Conservation (phyloP, 371 early-diverging fungal genomes). For the Umbelopsis sp. region DNA sequence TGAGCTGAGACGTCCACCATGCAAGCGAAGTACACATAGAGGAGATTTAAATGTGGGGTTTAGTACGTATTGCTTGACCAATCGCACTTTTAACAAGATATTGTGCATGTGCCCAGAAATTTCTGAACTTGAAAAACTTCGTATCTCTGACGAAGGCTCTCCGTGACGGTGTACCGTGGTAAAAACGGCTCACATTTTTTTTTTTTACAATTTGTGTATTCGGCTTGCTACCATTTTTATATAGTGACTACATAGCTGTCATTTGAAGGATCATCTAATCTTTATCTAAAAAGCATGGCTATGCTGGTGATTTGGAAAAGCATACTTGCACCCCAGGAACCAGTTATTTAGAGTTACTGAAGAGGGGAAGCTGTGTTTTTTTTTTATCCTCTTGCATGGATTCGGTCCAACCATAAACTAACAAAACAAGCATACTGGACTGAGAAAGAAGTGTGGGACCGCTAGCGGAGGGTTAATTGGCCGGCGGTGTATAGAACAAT, state of each 20-base stretch:
- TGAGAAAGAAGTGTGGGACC: not conserved
- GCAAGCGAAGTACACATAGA: not conserved
- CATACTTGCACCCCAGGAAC: no score
- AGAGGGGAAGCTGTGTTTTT: not conserved
- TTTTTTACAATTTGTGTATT: not conserved
- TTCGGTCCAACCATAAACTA: not conserved
- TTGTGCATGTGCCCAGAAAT: conserved; percentile 6
- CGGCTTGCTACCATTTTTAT: conserved; percentile 11
- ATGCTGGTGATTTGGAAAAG: no score
- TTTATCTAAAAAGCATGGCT: no score
- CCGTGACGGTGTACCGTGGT: conserved; percentile 3
- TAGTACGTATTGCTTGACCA: conserved; percentile 9
- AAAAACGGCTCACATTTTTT: not conserved
- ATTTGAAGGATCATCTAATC: no score
- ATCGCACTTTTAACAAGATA: not conserved
- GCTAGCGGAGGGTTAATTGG: not conserved
- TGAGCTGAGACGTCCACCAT: not conserved
- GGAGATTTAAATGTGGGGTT: conserved; percentile 19
- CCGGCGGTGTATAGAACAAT: not conserved
- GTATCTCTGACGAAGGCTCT: no score
- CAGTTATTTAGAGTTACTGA: not conserved
- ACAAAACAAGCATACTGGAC: not conserved
- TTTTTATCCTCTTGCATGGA: not conserved
- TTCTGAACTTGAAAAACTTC: conserved; percentile 1
- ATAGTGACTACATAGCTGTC: not conserved